phyloP scores from a whole-genome alignment of 345 rosid species.

The Geranium rotundifolium region DNA sequence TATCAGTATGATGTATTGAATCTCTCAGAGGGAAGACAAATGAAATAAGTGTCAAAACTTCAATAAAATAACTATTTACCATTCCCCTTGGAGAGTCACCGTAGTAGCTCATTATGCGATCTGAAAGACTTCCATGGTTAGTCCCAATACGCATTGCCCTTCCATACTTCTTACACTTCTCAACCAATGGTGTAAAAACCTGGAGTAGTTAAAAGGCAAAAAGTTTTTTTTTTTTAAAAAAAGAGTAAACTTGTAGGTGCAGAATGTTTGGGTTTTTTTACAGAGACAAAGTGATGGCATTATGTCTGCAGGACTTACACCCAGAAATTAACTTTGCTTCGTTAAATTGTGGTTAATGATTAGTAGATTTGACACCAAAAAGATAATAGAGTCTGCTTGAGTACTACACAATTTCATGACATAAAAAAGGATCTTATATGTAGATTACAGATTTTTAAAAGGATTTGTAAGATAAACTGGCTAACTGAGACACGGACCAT shows the following conservation, averaged over 20 bases:
- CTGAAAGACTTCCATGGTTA: conserved; percentile 98
- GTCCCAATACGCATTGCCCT: conserved; percentile 99
- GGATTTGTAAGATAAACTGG: too few species aligned
- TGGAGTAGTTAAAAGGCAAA: conserved; percentile 16
- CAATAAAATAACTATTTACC: conserved; percentile 33
- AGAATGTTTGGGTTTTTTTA: too few species aligned
- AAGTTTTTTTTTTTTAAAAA: too few species aligned
- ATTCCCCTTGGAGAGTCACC: conserved; percentile 99
- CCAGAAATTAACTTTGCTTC: not conserved
- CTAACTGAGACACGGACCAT: too few species aligned
- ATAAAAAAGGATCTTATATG: not conserved
- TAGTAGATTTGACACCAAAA: not conserved
- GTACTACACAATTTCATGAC: not conserved
- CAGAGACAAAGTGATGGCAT: not conserved
- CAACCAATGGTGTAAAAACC: conserved; percentile 95
- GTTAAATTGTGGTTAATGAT: not conserved
- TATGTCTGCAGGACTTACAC: not conserved
- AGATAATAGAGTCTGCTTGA: not conserved
- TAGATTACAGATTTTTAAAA: too few species aligned
- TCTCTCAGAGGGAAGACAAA: not conserved
- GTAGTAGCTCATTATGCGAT: conserved; percentile 95
- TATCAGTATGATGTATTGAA: conserved; percentile 10
- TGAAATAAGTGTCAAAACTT: conserved; percentile 5
- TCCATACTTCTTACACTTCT: conserved; percentile 92
- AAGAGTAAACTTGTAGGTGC: too few species aligned